These are phyloP conservation scores for Pyrus hybrid DNA, from an alignment of 331 rosid genomes.

Conservation along the genomic window DNA sequence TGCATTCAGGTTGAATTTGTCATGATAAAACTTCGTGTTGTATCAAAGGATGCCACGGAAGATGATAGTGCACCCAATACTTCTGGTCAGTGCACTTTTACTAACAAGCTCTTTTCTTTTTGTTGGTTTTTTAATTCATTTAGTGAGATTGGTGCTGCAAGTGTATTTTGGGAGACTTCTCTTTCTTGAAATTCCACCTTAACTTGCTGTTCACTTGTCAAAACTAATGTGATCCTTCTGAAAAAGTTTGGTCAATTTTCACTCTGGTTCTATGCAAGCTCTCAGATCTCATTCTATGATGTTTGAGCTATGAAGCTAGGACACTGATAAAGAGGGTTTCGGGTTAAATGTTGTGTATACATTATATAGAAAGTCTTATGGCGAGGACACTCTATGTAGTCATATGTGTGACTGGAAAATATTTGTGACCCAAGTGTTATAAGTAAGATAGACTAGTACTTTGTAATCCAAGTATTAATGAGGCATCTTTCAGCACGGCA, in stretches of 20 bases:
- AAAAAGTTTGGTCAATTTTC: not conserved
- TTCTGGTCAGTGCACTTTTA: constrained; percentile 47
- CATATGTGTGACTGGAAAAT: not conserved
- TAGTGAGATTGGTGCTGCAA: not conserved
- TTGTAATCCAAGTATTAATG: not conserved
- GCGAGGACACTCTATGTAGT: not conserved
- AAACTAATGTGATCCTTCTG: not conserved
- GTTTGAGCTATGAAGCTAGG: not conserved
- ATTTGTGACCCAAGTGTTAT: not conserved
- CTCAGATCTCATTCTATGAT: not conserved
- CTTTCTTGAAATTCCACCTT: not conserved
- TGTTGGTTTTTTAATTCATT: not conserved
- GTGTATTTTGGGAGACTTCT: not conserved
- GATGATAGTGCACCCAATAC: constrained; percentile 26
- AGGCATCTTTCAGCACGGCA: not conserved
- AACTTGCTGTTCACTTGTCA: not conserved
- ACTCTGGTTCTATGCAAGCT: not conserved
- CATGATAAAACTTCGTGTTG: constrained; percentile 47
- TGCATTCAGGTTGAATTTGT: constrained; percentile 50
- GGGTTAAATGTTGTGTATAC: not conserved
- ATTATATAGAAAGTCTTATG: not conserved
- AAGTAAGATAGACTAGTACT: not conserved
- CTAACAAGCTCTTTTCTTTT: constrained; percentile 5
- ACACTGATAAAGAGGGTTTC: not conserved
- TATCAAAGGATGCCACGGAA: constrained; percentile 38